Evolutionary conservation across 306 rosid genomes (phyloP), one percentile per base, ranked within the genome.

Genomic region (Cucurbita argyrosperma): DNA sequence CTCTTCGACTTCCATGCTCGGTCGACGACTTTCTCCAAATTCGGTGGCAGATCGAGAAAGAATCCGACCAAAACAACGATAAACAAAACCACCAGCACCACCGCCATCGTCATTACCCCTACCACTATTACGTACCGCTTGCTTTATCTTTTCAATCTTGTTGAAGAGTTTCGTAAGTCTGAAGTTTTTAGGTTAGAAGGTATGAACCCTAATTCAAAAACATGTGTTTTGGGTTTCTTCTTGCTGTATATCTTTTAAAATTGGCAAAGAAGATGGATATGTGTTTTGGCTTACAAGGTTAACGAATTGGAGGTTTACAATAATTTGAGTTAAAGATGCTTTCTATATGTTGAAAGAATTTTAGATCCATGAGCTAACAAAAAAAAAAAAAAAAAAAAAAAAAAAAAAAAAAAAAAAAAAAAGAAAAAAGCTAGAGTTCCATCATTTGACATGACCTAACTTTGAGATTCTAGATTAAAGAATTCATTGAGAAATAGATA

Each of bases 1-100:
- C 92, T 3, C 96, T 90, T 42, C 76, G 81, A 56, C 92, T 90
- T 0, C 96, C 92, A 0, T 90, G 92, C 64, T 90, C 92, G 2
- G 85, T 90, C 13, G 96, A 90, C 6, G 92, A 68, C 38, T 68
- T 68, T 47, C 73, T 47, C 40, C 56, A 68, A 8, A 42, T 68
- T 21, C 56, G 57, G 4, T 68, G 74, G 74, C 40, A 9, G 74
- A 47, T 47, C 0, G 57, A 68, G 74, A 68, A 46, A 47, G 74
- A 47, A 43, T 68, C 74, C 7, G 42, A 68, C 8, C 38, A 65
- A 43, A n/a, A 18, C n/a, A 43, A 5, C 16, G 3, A 19, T 3
- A 43, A 19, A 19, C 11, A 19, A 3, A 42, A 19, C 19, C 30
- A 68, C 3, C 10, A 30, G 35, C 3, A 10, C 13, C 55, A 21